Base-by-base conservation (phyloP, 1,284 basidiomycete genomes). In the Chondrostereum purpureum region DNA sequence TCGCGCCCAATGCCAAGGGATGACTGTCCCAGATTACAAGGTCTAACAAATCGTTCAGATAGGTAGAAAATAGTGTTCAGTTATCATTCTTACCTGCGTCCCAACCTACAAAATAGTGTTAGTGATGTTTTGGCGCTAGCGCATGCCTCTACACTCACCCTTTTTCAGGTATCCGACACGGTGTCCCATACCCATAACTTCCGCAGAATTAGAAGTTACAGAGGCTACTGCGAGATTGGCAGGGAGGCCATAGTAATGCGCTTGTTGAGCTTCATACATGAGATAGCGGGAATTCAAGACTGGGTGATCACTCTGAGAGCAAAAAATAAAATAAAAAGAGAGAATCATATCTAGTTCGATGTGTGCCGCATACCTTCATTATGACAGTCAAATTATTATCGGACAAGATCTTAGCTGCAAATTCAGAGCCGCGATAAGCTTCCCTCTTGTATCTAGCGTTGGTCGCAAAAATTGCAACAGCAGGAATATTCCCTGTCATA, bases 11-110 rank as follows among this genome's bases (percentile, higher is more conserved):
- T 0, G 80, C 67, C 20, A 94, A 73, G 0, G 91, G 91, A 62
- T 92, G 90, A 17, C 79, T 83, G 54, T 93, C 88, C 91, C 92
- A 94, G 3, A 94, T 71, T 13, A 92, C 88, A n/a, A 94, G 54
- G 61, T 93, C 87, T 80, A 37, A 18, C 23, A 33, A 33, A 57
- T 57, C 44, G 24, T 8, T 53, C 58, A 5, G 13, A 33, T 42
- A 19, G 6, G 13, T 10, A 12, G 31, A 33, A 14, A 14, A 21
- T 19, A n/a, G n/a, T 10, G 34, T 43, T 42, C 61, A 72, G 73
- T 18, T 8, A 31, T 16, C 10, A 20, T n/a, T n/a, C 50, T n/a
- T 50, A 62, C 62, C 64, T 41, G 65, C 63, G 43, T 66, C 64
- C 44, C 55, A 66, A 1, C 63, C 62, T 64, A 20, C 3, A 14